phyloP scores from a whole-genome alignment of 179 eudicot genomes.

The Corrigiola litoralis region DNA sequence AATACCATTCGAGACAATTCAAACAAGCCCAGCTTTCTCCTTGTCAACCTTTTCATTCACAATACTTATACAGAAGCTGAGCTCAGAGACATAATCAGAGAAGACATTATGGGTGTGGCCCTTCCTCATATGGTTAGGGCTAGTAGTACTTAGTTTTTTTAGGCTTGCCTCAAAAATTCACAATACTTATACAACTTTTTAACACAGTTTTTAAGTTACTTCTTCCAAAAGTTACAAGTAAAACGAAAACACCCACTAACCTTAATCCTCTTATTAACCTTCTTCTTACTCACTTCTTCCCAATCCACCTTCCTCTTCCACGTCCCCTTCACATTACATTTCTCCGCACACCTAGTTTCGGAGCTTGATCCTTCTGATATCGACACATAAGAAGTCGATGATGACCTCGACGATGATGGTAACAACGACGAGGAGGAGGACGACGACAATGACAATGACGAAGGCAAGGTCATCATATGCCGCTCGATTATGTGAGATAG shows the following conservation, averaged over 20 bases:
- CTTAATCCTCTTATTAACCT: conserved; percentile 18
- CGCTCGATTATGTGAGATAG: conserved; percentile 36
- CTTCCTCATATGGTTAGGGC: no score
- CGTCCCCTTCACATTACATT: conserved; percentile 3
- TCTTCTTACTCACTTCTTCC: conserved; percentile 15
- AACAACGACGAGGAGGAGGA: conserved; percentile 3
- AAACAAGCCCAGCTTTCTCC: no score
- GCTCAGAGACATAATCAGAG: no score
- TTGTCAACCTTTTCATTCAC: no score
- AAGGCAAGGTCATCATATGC: conserved; percentile 27
- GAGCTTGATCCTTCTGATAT: not conserved
- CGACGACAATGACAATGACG: not conserved
- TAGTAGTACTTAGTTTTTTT: no score
- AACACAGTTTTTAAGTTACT: not conserved
- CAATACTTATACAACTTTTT: not conserved
- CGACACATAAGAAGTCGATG: not conserved
- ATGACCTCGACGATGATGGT: not conserved
- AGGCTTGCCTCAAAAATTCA: no score
- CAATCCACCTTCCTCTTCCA: conserved; percentile 25
- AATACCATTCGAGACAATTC: no score
- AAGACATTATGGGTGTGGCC: no score
- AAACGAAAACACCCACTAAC: conserved; percentile 25
- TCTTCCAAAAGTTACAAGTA: conserved; percentile 20
- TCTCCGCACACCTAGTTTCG: not conserved
- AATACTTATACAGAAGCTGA: no score